Percentiles rank a stretch among this genome's conserved stretches.
Evolutionary conservation across 306 rosid species (phyloP).

Genomic region (Casuarina equisetifolia): DNA sequence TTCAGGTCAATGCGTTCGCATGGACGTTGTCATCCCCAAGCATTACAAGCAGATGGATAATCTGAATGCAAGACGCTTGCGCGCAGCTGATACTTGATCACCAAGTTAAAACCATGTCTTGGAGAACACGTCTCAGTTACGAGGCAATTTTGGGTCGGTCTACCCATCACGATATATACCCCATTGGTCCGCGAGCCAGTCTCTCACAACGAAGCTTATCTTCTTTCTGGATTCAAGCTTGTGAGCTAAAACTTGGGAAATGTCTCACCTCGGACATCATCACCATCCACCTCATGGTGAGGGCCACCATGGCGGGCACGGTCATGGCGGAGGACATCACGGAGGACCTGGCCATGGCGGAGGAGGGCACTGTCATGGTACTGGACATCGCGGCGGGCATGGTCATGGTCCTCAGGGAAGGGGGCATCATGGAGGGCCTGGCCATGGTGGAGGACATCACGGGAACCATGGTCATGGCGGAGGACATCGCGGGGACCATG

Average conservation of each 20-base stretch:
- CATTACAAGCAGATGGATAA: background rate
- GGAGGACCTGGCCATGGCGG: background rate
- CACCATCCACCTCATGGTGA: background rate
- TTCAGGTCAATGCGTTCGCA: background rate
- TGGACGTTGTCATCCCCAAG: background rate
- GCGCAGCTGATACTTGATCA: background rate
- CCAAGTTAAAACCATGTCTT: background rate
- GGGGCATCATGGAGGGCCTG: background rate
- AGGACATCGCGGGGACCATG: background rate
- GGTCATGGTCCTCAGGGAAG: background rate
- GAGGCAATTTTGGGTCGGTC: no score
- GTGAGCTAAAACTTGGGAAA: background rate
- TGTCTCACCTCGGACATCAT: background rate
- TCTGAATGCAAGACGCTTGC: background rate
- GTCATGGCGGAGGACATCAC: background rate
- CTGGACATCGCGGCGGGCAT: background rate
- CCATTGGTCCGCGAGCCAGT: background rate
- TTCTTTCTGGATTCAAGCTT: background rate
- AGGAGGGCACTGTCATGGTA: background rate
- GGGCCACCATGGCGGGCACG: background rate
- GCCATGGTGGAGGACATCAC: background rate
- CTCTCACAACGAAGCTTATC: background rate
- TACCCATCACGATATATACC: no score
- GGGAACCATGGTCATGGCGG: background rate
- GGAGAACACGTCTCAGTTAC: background rate